Evolutionary conservation across 164 flowering plant genomes (phyloP), one percentile per base, ranked within the genome.

Genomic region (Magnolia officinalis): DNA sequence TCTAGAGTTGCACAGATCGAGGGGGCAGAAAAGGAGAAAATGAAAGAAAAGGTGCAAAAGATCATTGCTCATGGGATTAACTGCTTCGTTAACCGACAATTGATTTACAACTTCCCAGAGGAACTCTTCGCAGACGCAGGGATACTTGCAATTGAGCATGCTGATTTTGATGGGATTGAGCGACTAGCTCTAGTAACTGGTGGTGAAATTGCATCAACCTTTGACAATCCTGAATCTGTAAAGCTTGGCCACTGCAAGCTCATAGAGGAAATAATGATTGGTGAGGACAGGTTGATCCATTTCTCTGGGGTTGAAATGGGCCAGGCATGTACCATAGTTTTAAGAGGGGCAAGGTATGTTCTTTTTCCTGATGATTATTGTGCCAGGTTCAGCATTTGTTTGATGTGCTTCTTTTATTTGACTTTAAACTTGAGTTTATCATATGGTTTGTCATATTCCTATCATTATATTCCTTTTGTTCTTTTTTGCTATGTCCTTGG

Each of bases 81-180:
- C 80, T 96, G 99, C 83, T 94, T 96, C 80, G 93, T 94, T 4
- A 96, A 96, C 78, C 84, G 99, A 76, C 99, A 94, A 83, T 81
- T 96, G 80, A 96, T 94, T 61, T 96, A 96, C 91, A 96, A 96
- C 83, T 94, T 90, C 79, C 99, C 99, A 0, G 99, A 96, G 84
- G 98, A 96, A 79, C 92, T 94, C 75, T 96, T 96, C 88, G 99
- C 99, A 55, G 98, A 94, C 83, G 97, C 98, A 3, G 99, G 99
- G 79, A 78, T 96, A 50, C 94, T 96, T 80, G 98, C 98, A 19
- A 94, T 94, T 85, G 99, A 96, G 88, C 98, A 96, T 90, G 98
- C 99, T 75, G 99, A 96, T 86, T 96, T 96, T 82, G 99, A 96
- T 85, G 99, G 98, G 14, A 96, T 96, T 84, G 99, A 96, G 79